These are phyloP conservation scores for Debaryomyces coudertii DNA, from an alignment of 1,139 yeast genomes.

Conservation along the genomic window DNA sequence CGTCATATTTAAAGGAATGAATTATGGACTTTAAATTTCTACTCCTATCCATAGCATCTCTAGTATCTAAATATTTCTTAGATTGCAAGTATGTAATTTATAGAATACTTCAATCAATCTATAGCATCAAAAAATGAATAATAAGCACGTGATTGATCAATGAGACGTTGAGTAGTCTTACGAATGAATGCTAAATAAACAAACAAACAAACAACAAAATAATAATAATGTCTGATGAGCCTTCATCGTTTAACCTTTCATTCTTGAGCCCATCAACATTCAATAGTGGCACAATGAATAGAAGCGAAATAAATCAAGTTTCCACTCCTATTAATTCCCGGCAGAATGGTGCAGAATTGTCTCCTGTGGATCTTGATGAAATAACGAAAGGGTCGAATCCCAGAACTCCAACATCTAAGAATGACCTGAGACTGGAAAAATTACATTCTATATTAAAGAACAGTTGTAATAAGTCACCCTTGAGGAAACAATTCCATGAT, in stretches of 20 bases:
- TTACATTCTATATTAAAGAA: constrained; percentile 14
- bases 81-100: too few species aligned
- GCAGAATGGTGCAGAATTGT: constrained; percentile 9
- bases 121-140: background rate
- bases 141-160: constrained; percentile 1
- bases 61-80: background rate
- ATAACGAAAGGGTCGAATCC: constrained; percentile 8
- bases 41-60: constrained; percentile 8
- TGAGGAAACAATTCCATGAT: background rate
- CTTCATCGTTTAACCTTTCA: constrained; percentile 14
- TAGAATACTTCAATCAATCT: background rate
- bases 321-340: constrained; percentile 18
- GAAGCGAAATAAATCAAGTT: constrained; percentile 17
- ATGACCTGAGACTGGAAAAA: constrained; percentile 4
- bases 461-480: constrained; percentile 8
- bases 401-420: constrained; percentile 7
- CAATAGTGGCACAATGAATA: constrained; percentile 16
- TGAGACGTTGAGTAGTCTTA: background rate
- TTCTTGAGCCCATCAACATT: constrained; percentile 13
- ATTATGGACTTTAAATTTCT: constrained; percentile 18
- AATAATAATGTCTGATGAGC: constrained; percentile 11
- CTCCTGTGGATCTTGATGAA: constrained; percentile 12
- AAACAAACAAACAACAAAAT: background rate
- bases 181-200: background rate
- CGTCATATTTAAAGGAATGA: constrained; percentile 21